These are phyloP conservation scores for Cydonia oblonga DNA, from an alignment of 331 rosid species.

Conservation along the genomic window DNA sequence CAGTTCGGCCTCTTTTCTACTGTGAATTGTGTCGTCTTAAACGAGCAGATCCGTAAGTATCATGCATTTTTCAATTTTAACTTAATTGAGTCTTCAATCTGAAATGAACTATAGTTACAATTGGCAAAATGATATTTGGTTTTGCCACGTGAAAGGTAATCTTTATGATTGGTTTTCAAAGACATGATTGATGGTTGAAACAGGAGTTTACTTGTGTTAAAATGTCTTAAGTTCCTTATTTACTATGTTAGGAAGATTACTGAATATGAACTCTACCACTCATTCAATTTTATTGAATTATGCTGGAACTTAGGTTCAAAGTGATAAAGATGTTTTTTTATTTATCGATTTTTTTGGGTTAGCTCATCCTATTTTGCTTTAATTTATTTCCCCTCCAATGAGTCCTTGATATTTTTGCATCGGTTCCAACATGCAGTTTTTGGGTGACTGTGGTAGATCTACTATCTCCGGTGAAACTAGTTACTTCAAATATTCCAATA, in stretches of 20 bases:
- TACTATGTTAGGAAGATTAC: not conserved
- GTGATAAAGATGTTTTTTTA: not conserved
- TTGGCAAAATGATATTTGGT: not conserved
- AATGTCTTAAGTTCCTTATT: not conserved
- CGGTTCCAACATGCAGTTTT: slow-evolving; percentile 43
- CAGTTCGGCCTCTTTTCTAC: slow-evolving; percentile 54
- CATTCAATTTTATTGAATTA: not conserved
- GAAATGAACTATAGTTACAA: not conserved
- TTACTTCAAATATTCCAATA: slow-evolving; percentile 35
- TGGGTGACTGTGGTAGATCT: slow-evolving; percentile 51
- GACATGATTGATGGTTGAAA: not conserved
- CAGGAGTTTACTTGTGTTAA: not conserved
- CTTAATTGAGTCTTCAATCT: not conserved
- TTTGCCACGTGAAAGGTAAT: not conserved
- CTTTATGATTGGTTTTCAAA: not conserved
- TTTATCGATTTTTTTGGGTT: not conserved
- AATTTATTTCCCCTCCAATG: not conserved
- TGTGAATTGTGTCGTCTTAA: slow-evolving; percentile 85
- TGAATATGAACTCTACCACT: not conserved
- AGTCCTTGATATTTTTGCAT: not conserved
- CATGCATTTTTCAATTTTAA: not conserved
- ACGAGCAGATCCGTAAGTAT: slow-evolving; percentile 93
- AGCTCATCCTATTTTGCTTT: not conserved
- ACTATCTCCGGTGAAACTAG: slow-evolving; percentile 59
- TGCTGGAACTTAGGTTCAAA: not conserved